Base-by-base conservation (phyloP, 1,284 basidiomycete genomes). In the Sporisorium iseilematis-ciliati region DNA sequence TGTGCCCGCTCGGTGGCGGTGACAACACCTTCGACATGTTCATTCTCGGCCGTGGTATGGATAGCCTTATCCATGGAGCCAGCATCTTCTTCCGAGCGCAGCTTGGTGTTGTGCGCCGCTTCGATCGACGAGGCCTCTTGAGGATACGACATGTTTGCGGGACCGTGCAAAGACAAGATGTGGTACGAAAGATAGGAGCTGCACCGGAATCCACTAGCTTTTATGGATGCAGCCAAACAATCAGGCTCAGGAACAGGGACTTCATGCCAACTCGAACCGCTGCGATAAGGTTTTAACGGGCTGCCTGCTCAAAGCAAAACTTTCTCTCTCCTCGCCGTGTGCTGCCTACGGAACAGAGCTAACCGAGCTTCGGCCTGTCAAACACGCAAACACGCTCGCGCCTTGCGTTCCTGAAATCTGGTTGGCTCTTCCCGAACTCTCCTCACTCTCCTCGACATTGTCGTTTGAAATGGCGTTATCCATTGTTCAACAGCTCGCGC, bases 91-190 rank as follows among this genome's bases (percentile, higher is more conserved):
- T 70, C 67, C 26, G 53, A 38, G 33, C 67, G 61, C 29, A 70
- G 67, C 67, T 70, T 70, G 49, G 16, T 46, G 61, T 64, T 64
- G 57, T 70, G 67, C 35, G 41, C 25, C 2, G 67, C 67, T 6
- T 70, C 61, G 21, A 52, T 46, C 6, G 67, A 64, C 26, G 31
- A 18, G 48, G 25, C n/a, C 7, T 63, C 51, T 26, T 62, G 60
- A 49, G 16, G 26, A 3, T 41, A 4, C 35, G 61, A 57, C 57
- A 60, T 65, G 45, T 10, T 58, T 12, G 7, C 35, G 51, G n/a
- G n/a, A n/a, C n/a, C n/a, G n/a, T n/a, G n/a, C n/a, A n/a, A 33
- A 6, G 38, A 25, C 21, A 35, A 16, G 49, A 50, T 57, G 63
- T 40, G 51, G 45, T 49, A 21, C 11, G 14, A 18, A 56, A 52